Percentiles rank a stretch among this genome's conserved stretches.
Conservation (phyloP, 148 eudicot genomes). For the Cornus suecica region DNA sequence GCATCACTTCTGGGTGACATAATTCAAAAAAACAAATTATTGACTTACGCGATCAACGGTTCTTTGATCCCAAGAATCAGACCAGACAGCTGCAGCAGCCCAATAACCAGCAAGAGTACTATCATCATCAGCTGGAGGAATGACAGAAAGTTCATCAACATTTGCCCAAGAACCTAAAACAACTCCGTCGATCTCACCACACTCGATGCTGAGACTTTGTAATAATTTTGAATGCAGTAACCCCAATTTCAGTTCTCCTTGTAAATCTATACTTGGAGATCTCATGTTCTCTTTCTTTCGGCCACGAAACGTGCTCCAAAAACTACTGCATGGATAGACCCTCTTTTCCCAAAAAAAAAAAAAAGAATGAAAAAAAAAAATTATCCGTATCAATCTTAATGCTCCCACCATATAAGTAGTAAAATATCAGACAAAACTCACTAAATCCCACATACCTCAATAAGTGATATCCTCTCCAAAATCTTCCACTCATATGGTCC, state of each 20-base stretch:
- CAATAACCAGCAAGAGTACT: constrained; percentile 66
- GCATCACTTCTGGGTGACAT: background rate
- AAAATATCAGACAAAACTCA: constrained; percentile 5
- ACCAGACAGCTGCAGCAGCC: constrained; percentile 95
- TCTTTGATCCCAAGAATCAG: constrained; percentile 87
- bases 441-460: constrained; percentile 59
- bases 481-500: constrained; percentile 69
- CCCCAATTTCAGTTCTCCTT: constrained; percentile 36
- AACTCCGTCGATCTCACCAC: constrained; percentile 92
- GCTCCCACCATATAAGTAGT: constrained; percentile 9
- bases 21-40: constrained; percentile 4
- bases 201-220: constrained; percentile 42
- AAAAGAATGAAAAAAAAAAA: constrained; percentile 28
- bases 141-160: constrained; percentile 31
- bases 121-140: constrained; percentile 58
- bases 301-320: constrained; percentile 57
- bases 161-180: constrained; percentile 84
- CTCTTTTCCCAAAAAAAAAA: constrained; percentile 47
- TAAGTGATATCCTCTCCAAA: constrained; percentile 66
- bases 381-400: constrained; percentile 10
- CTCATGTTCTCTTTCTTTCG: constrained; percentile 36
- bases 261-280: constrained; percentile 30
- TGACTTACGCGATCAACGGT: constrained; percentile 85
- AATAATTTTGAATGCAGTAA: constrained; percentile 36
- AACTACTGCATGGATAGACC: constrained; percentile 81